phyloP scores from a whole-genome alignment of 306 rosid genomes.

The Hippophae rhamnoides region DNA sequence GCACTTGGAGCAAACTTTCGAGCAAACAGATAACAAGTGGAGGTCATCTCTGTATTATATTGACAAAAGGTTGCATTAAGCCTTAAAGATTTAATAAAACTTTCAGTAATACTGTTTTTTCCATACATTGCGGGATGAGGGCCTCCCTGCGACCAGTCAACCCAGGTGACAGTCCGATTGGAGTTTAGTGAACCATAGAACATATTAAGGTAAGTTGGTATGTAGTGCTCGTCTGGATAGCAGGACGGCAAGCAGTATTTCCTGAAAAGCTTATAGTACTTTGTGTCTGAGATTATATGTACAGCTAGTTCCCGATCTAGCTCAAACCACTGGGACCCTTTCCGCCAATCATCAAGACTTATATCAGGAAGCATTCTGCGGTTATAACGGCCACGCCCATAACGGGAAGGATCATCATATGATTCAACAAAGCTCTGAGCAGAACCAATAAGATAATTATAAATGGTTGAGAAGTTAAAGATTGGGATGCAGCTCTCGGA shows the following conservation, averaged over 20 bases:
- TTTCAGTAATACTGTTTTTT: conserved; percentile 39
- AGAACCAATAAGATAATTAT: conserved; percentile 57
- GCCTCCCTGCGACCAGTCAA: conserved; percentile 79
- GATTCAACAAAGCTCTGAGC: conserved; percentile 69
- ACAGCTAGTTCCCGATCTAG: conserved; percentile 50
- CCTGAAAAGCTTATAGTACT: conserved; percentile 49
- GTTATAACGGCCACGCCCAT: conserved; percentile 85
- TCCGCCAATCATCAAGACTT: conserved; percentile 68
- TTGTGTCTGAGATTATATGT: conserved; percentile 43
- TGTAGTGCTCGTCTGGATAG: conserved; percentile 87
- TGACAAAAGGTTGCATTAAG: conserved; percentile 52
- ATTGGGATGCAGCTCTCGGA: conserved; percentile 96
- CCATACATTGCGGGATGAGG: conserved; percentile 78
- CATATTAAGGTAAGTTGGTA: conserved; percentile 80
- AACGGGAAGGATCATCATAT: conserved; percentile 75
- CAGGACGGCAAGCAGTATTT: conserved; percentile 85
- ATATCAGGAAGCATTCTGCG: conserved; percentile 78
- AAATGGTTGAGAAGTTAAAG: conserved; percentile 65
- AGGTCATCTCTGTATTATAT: conserved; percentile 62
- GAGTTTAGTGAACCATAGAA: conserved; percentile 61
- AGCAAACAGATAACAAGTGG: conserved; percentile 79
- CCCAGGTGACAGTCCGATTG: conserved; percentile 83
- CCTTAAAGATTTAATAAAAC: conserved; percentile 52
- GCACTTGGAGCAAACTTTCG: conserved; percentile 69
- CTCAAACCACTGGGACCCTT: conserved; percentile 93